Conservation (phyloP, 2,329 filamentous ascomycete genomes). For the Colletotrichum horii region DNA sequence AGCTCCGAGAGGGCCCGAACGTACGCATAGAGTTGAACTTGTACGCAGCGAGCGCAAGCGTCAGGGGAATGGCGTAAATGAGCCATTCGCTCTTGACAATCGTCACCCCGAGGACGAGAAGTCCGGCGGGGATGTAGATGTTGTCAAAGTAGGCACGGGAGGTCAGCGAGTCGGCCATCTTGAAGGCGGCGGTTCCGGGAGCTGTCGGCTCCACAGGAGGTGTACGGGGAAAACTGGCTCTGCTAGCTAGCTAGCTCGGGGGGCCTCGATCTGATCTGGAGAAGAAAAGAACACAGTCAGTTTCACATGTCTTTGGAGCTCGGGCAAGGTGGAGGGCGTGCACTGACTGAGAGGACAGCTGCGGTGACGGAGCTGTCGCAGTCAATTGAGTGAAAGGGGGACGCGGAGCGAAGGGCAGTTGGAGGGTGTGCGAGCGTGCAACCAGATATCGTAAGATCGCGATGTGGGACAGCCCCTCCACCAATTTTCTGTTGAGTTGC, state of each 20-base stretch:
- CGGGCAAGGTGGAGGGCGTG: background rate
- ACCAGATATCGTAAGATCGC: conserved; percentile 18
- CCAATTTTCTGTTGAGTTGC: conserved; percentile 20
- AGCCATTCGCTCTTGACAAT: conserved; percentile 82
- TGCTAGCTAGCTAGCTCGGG: background rate
- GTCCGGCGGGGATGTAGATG: conserved; percentile 81
- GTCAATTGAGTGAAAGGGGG: background rate
- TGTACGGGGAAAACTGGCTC: background rate
- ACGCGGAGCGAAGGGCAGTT: background rate
- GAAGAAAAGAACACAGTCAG: background rate
- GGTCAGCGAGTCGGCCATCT: conserved; percentile 44
- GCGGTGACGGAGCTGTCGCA: background rate
- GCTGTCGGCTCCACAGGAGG: conserved; percentile 12
- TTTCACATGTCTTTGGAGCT: background rate
- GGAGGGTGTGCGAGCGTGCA: background rate
- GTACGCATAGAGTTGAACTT: conserved; percentile 76
- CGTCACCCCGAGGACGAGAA: conserved; percentile 76
- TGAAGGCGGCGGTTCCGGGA: conserved; percentile 1
- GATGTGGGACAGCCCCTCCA: conserved; percentile 15
- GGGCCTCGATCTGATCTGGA: background rate
- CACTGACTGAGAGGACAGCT: conserved; percentile 6
- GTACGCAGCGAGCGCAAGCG: conserved; percentile 69
- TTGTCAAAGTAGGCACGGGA: conserved; percentile 75
- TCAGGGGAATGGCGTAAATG: conserved; percentile 71
- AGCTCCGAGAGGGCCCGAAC: conserved; percentile 37